Base-by-base conservation (phyloP, 2,329 filamentous ascomycete genomes). In the Pezicula carpinea region DNA sequence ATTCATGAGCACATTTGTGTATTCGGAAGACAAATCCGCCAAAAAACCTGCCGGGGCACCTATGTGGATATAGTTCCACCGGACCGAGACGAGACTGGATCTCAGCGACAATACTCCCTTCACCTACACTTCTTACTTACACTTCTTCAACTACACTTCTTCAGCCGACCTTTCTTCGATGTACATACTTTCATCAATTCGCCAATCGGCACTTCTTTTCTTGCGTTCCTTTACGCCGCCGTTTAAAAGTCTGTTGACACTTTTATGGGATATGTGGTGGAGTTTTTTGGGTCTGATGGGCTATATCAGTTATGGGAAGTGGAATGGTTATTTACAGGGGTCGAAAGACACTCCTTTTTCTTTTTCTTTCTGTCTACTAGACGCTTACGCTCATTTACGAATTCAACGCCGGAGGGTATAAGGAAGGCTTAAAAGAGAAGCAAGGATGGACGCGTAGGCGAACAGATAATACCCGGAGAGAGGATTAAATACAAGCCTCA, bases 21-120 rank as follows among this genome's bases (percentile, higher is more conserved):
- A 29, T 29, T 29, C 26, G 10, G 61, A 61, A 17, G 32, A 47
- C 15, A 55, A 49, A 43, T 52, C 58, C n/a, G 31, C 47, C 8
- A 35, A 47, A 14, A 55, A 49, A 43, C 53, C 58, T 17, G 31
- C 47, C 8, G 57, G 54, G 48, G 46, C 54, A 29, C 44, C 58
- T 5, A 54, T 62, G 54, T 62, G 59, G 59, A 62, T 63, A 47
- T 62, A 59, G 18, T n/a, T n/a, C n/a, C n/a, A 17, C 18, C n/a
- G 22, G 18, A 38, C 13, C 22, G 49, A n/a, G 34, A 53, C 36
- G 43, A 47, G 55, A 56, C 56, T 42, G 57, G 57, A 31, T 51
- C 51, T 49, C 36, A 39, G n/a, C n/a, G n/a, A n/a, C n/a, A n/a
- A n/a, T n/a, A n/a, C n/a, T n/a, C n/a, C n/a, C n/a, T n/a, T n/a